Conservation (phyloP, 108 stramenopile genomes). For the Skeletonema menzelii region DNA sequence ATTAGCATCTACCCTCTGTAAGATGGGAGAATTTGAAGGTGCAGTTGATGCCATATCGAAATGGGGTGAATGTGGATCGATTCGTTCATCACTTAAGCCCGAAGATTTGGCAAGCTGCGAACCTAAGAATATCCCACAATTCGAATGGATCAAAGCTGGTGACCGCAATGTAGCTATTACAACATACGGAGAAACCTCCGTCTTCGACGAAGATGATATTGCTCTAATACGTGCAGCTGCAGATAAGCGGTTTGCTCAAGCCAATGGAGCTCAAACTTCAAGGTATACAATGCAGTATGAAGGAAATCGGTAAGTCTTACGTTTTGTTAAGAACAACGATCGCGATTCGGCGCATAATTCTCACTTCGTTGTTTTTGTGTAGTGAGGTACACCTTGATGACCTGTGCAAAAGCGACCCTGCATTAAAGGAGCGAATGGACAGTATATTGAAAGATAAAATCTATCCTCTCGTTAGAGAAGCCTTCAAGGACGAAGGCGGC, state of each 20-base stretch:
- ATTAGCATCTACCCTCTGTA: conserved; percentile 26
- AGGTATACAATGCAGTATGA: conserved; percentile 47
- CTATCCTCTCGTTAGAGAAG: conserved; percentile 59
- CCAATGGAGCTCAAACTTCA: conserved; percentile 32
- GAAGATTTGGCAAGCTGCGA: conserved; percentile 14
- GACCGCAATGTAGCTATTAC: conserved; percentile 22
- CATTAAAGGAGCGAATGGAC: conserved; percentile 31
- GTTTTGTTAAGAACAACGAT: no score
- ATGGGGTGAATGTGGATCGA: conserved; percentile 43
- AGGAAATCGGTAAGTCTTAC: conserved; percentile 39
- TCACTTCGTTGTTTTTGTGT: no score
- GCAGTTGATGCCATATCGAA: conserved; percentile 28
- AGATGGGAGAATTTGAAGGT: conserved; percentile 39
- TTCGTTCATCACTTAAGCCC: conserved; percentile 24
- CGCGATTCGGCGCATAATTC: no score
- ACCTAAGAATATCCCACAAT: conserved; percentile 13
- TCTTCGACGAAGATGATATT: conserved; percentile 36
- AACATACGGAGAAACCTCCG: conserved; percentile 24
- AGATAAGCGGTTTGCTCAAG: conserved; percentile 37
- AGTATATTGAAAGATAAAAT: conserved; percentile 42
- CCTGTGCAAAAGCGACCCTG: conserved; percentile 28
- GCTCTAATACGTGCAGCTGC: conserved; percentile 28
- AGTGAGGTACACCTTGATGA: conserved; percentile 46
- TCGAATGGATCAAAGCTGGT: conserved; percentile 29
- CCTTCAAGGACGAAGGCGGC: conserved; percentile 38